These are phyloP conservation scores for Kockovaella imperatae DNA, from an alignment of 768 basidiomycete genomes.

Conservation along the genomic window DNA sequence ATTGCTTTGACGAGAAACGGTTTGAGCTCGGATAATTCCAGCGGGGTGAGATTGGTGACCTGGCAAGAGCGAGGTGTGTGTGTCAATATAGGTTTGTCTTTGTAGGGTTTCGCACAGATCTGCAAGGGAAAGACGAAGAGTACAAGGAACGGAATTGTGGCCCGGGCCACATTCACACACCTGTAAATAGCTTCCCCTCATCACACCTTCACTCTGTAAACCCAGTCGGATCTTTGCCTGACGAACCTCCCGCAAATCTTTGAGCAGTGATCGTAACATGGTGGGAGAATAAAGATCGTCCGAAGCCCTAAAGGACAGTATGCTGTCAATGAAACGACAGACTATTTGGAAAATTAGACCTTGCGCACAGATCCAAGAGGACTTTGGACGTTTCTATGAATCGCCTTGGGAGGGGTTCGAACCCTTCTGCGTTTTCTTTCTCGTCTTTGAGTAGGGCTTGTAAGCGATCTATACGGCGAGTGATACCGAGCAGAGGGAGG, in stretches of 20 bases:
- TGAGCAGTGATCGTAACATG: constrained; percentile 71
- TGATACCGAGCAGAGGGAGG: neutral
- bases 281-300: constrained; percentile 84
- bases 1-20: constrained; percentile 42
- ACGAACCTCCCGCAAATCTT: constrained; percentile 90
- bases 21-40: constrained; percentile 41
- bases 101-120: too few relatives aligned
- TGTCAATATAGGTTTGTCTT: too few relatives aligned
- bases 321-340: neutral
- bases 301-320: constrained; percentile 62
- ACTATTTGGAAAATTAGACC: neutral
- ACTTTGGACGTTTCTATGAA: constrained; percentile 87
- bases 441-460: constrained; percentile 68
- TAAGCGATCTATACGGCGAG: constrained; percentile 58
- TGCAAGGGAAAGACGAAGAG: neutral
- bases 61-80: too few relatives aligned
- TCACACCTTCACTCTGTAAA: constrained; percentile 50
- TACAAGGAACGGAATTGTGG: neutral
- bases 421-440: constrained; percentile 57
- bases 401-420: constrained; percentile 74
- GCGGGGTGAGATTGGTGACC: constrained; percentile 40
- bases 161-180: constrained; percentile 7
- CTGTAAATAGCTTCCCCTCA: constrained; percentile 36
- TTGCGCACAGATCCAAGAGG: constrained; percentile 76
- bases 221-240: constrained; percentile 89